A percentile compares a stretch with the other conserved stretches of the same genome.
Conservation (phyloP, 805 yeast species). For the Myxozyma geophila region DNA sequence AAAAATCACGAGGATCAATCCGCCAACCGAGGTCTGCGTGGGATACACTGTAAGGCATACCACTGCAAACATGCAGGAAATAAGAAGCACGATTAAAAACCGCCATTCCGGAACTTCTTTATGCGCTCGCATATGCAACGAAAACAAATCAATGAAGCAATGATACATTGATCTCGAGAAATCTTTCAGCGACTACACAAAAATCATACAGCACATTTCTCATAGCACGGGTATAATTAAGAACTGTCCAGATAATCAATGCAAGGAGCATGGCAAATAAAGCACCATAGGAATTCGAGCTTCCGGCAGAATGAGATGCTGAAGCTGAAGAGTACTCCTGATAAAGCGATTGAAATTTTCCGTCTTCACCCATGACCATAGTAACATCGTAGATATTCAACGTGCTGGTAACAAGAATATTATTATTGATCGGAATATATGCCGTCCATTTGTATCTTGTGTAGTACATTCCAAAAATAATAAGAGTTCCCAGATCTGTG, state of each 20-base stretch:
- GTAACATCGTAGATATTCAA: slow-evolving; percentile 57
- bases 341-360: slow-evolving; percentile 54
- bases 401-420: slow-evolving; percentile 55
- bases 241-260: slow-evolving; percentile 6
- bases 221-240: slow-evolving; percentile 10
- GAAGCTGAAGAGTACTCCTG: slow-evolving; percentile 68
- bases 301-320: slow-evolving; percentile 59
- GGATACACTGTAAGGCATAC: slow-evolving; percentile 50
- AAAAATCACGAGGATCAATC: slow-evolving; percentile 60
- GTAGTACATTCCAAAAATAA: slow-evolving; percentile 56
- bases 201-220: slow-evolving; percentile 37
- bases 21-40: slow-evolving; percentile 65
- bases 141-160: slow-evolving; percentile 54
- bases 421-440: slow-evolving; percentile 59
- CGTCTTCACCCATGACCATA: slow-evolving; percentile 52
- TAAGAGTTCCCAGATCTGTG: slow-evolving; percentile 55
- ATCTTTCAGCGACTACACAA: background rate
- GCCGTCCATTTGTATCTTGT: slow-evolving; percentile 59
- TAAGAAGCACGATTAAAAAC: slow-evolving; percentile 53
- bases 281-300: slow-evolving; percentile 63
- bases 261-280: slow-evolving; percentile 57
- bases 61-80: slow-evolving; percentile 54
- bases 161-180: slow-evolving; percentile 9
- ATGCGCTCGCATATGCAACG: slow-evolving; percentile 60
- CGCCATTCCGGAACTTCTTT: slow-evolving; percentile 70